Conservation (phyloP, 1,284 basidiomycete species). For the Apiotrichum siamense region DNA sequence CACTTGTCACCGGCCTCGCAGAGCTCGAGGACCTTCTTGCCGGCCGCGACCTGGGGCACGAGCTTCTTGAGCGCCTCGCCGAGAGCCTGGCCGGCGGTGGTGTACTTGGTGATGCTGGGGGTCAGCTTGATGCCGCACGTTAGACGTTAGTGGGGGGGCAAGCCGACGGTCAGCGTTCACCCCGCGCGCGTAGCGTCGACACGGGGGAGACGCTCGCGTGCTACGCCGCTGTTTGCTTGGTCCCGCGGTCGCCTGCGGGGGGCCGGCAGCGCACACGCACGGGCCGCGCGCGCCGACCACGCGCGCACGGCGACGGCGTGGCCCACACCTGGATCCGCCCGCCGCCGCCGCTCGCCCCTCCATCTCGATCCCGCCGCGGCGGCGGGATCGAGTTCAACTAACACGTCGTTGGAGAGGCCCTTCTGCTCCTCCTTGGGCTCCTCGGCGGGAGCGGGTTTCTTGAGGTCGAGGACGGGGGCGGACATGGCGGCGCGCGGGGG, state of each 20-base stretch:
- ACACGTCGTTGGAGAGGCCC: slow-evolving; percentile 46
- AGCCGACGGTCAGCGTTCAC: too few species aligned
- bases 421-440: slow-evolving; percentile 41
- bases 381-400: slow-evolving; percentile 12
- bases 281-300: not conserved
- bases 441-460: slow-evolving; percentile 37
- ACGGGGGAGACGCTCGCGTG: too few species aligned
- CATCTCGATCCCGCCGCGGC: too few species aligned
- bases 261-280: not conserved
- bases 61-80: slow-evolving; percentile 81
- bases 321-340: too few species aligned
- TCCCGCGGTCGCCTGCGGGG: too few species aligned
- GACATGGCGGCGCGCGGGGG: not conserved
- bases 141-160: too few species aligned
- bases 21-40: slow-evolving; percentile 77
- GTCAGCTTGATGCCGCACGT: slow-evolving; percentile 7
- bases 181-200: too few species aligned
- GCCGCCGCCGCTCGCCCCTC: too few species aligned
- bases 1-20: slow-evolving; percentile 88
- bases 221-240: too few species aligned
- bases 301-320: too few species aligned
- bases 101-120: slow-evolving; percentile 50
- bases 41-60: slow-evolving; percentile 66
- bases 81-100: slow-evolving; percentile 86
- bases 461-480: slow-evolving; percentile 34